Evolutionary conservation across 345 rosid species (phyloP), one percentile per base, ranked within the genome.

Genomic region (Citropsis articulata): DNA sequence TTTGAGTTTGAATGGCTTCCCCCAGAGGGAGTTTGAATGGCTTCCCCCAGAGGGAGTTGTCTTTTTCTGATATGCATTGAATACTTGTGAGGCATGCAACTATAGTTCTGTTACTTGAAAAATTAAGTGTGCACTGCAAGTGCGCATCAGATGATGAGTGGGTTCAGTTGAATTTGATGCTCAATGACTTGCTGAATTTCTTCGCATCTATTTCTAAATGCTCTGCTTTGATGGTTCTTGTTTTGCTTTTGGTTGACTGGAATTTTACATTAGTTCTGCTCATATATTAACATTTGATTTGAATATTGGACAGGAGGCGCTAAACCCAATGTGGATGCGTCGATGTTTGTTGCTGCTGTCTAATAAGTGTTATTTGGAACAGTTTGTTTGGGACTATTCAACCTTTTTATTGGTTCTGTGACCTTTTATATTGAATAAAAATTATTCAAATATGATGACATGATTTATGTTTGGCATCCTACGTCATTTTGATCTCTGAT

Each of bases 241-340:
- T 59, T 70, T 5, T 19, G 12, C 18, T 50, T 59, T 25, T 38
- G 74, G 38, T 59, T 59, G 33, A 24, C 50, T 14, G n/a, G 57
- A 7, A 57, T 25, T 28, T 12, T 74, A 18, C 2, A 38, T 7
- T 45, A 31, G 6, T 65, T 53, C 18, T 24, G 66, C 55, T 40
- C 24, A 24, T 24, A 45, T 65, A 14, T 31, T 9, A 45, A 61
- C 71, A 33, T 31, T 16, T 38, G 68, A 72, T 78, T 73, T 42
- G 30, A 73, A 74, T 77, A 25, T 72, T 35, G 76, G 57, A 72
- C 83, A 83, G 83, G 83, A 61, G 35, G 62, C 78, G 28, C 72
- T 70, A 6, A 63, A 75, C 65, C 5, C 30, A 66, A 42, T 68
- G 81, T 48, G 78, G 82, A 42, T 59, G 68, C 56, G 33, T 75